Evolutionary conservation across 1,284 basidiomycete genomes (phyloP), one percentile per base, ranked within the genome.

Genomic region (Sporisorium sorghi): DNA sequence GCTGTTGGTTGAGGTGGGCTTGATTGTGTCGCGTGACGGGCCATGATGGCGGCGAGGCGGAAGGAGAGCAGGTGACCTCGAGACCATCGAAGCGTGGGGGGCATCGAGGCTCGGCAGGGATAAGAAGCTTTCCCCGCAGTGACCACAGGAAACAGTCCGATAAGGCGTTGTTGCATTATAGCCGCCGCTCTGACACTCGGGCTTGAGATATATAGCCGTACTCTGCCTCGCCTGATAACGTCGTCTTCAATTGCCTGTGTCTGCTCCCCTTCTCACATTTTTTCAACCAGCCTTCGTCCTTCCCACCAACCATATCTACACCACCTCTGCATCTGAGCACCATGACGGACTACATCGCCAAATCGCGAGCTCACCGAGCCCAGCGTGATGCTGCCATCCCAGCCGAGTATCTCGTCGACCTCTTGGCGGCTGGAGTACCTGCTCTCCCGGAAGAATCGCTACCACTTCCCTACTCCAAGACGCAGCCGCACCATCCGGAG

Each of bases 361-460:
- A 67, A 39, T 28, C 58, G 8, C 23, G 52, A 30, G 48, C 54
- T 5, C 59, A 64, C n/a, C 58, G 59, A 2, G 64, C 59, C 23
- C 49, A 51, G 23, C 66, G 73, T 26, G 69, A 73, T 48, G 69
- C 73, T 12, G 48, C 63, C 33, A 55, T 73, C 32, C 73, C 73
- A 12, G 21, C 21, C 12, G 42, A 40, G 19, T 57, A 58, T 32
- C 53, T 68, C 17, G 50, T 49, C 43, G 68, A 75, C 35, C 60
- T 76, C 19, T 12, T 54, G 15, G 49, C 58, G 11, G 40, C 50
- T 5, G 57, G 57, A 3, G 52, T 73, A 24, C 49, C 48, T 15
- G 26, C 56, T 10, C 51, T 76, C 14, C 67, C 64, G 11, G 56
- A 54, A 23, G 73, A 76, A 28, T n/a, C 59, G 23, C 42, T 76